These are phyloP conservation scores for Fusarium subtropicale DNA, from an alignment of 2,329 filamentous ascomycete species.

Conservation along the genomic window DNA sequence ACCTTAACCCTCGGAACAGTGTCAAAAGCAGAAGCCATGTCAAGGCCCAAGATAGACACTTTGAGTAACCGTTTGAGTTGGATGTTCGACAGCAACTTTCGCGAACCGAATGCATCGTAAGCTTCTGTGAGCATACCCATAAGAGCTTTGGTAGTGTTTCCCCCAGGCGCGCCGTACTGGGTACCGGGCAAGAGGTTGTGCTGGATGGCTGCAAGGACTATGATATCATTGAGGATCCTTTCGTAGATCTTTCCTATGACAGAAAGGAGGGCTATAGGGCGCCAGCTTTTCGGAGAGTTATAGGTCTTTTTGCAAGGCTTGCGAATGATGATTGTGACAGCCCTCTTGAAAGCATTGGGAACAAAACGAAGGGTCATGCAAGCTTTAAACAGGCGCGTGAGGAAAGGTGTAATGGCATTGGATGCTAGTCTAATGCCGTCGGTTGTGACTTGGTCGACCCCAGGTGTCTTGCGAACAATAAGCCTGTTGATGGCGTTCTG, in stretches of 20 bases:
- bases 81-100: too few species aligned
- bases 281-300: conserved; percentile 1
- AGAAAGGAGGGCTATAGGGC: conserved; percentile 8
- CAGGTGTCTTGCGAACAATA: background rate
- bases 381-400: background rate
- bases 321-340: conserved; percentile 1
- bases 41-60: conserved; percentile 8
- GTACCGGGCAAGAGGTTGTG: conserved; percentile 1
- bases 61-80: background rate
- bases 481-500: background rate
- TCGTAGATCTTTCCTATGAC: conserved; percentile 9
- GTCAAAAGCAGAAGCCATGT: conserved; percentile 18
- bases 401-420: background rate
- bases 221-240: conserved; percentile 2
- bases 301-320: conserved; percentile 10
- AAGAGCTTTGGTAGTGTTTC: conserved; percentile 4
- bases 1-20: background rate
- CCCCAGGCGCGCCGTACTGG: conserved; percentile 12
- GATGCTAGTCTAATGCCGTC: conserved; percentile 5
- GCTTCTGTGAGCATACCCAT: background rate
- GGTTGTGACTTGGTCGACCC: conserved; percentile 10
- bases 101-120: too few species aligned
- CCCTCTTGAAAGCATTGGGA: background rate
- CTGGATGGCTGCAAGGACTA: background rate
- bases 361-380: conserved; percentile 1